Evolutionary conservation across 176 grass and related monocot genomes (phyloP), one percentile per base, ranked within the genome.

Genomic region (Triticum monococcum): DNA sequence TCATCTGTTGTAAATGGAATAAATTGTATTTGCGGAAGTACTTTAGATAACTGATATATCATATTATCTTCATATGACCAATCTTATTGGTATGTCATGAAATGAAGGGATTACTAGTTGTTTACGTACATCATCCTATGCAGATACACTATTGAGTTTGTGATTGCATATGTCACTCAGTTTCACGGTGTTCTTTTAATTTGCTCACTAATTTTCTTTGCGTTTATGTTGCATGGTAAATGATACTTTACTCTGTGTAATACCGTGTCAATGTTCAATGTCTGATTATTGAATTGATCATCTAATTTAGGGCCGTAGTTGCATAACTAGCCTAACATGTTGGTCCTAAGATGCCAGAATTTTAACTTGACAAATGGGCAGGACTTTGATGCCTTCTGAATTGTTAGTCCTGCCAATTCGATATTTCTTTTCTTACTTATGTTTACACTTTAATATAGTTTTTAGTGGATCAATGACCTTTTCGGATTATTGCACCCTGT

Each of bases 211-310:
- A 25, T 79, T 80, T 89, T 75, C 23, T 66, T 66, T 52, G 56
- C 56, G 56, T 28, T 87, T 64, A 9, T 46, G 84, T 89, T 9
- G 48, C 37, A 72, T 35, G 46, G 35, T 83, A 84, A 9, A 65
- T 37, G 71, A 35, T 45, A 40, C 25, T 63, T 4, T 40, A 45
- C 22, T 45, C 45, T 28, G 43, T 88, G 33, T 60, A 33, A 31
- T 82, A 38, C 20, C 3, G 16, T 75, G 60, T 75, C 6, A 81
- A 26, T 68, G 26, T 80, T 68, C 10, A 60, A 45, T 89, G 52
- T 4, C 75, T 35, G 35, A 60, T 59, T 85, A 65, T 2, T 18
- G 52, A 36, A 50, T 85, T 68, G 43, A 50, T 28, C 26, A 52
- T 54, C 64, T 82, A 83, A 33, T 82, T 36, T 69, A 65, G 9